Conservation (phyloP, 768 basidiomycete species). For the Austroboletus eburneus region DNA sequence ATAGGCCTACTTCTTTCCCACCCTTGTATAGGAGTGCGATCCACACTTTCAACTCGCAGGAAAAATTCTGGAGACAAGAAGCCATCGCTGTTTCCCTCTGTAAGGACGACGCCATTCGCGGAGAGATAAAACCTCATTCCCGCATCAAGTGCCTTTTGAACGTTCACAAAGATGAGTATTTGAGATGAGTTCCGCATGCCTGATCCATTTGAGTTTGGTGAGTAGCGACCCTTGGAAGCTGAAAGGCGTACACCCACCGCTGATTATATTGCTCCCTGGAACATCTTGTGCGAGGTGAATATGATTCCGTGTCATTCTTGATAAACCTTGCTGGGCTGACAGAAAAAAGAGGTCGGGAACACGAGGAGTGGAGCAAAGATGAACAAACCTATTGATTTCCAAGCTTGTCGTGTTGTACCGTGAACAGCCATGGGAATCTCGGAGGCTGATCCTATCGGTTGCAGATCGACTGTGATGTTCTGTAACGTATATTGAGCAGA, state of each 20-base stretch:
- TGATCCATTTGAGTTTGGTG: slow-evolving; percentile 25
- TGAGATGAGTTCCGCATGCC: slow-evolving; percentile 80
- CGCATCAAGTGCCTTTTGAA: slow-evolving; percentile 61
- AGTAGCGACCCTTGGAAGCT: neutral
- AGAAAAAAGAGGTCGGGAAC: neutral
- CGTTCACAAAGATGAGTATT: slow-evolving; percentile 78
- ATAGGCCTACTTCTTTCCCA: slow-evolving; percentile 17
- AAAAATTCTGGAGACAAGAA: slow-evolving; percentile 64
- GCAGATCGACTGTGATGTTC: slow-evolving; percentile 67
- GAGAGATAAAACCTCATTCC: slow-evolving; percentile 77
- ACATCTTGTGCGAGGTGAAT: slow-evolving; percentile 88
- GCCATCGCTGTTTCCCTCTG: slow-evolving; percentile 68
- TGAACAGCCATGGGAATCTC: slow-evolving; percentile 83
- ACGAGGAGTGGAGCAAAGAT: neutral
- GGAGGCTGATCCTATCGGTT: slow-evolving; percentile 47
- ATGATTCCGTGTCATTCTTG: slow-evolving; percentile 85
- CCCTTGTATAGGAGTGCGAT: slow-evolving; percentile 16
- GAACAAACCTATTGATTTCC: slow-evolving; percentile 63
- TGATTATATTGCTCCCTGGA: slow-evolving; percentile 60
- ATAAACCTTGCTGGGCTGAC: slow-evolving; percentile 66
- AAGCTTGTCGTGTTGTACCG: slow-evolving; percentile 67
- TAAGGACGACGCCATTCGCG: slow-evolving; percentile 84
- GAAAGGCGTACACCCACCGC: slow-evolving; percentile 50
- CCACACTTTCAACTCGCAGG: slow-evolving; percentile 53
- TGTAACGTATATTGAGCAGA: slow-evolving; percentile 23